Conservation (phyloP, 2,329 filamentous ascomycete species). For the Exophiala mesophila region DNA sequence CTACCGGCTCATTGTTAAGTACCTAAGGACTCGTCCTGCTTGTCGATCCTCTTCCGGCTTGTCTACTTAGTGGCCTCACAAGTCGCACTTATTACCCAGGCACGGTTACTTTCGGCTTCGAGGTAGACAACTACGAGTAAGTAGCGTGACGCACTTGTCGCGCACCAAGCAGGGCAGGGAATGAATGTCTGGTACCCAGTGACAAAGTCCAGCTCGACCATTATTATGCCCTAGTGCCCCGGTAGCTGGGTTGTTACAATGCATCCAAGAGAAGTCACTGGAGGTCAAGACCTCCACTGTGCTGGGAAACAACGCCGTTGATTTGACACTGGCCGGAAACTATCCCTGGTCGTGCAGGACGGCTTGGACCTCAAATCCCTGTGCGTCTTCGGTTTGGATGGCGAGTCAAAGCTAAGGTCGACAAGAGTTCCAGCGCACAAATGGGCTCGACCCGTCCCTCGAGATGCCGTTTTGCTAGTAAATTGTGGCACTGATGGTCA, state of each 20-base stretch:
- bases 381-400: background rate
- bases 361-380: background rate
- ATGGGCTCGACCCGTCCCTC: background rate
- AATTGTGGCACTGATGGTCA: background rate
- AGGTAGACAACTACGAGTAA: too few species aligned
- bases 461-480: background rate
- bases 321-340: background rate
- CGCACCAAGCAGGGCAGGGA: background rate
- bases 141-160: background rate
- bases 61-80: too few species aligned
- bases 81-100: too few species aligned
- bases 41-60: too few species aligned
- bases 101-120: too few species aligned
- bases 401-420: background rate
- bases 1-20: too few species aligned
- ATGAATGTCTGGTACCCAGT: background rate
- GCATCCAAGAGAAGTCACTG: background rate
- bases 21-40: too few species aligned
- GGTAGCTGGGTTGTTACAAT: background rate
- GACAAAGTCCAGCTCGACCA: background rate
- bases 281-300: background rate
- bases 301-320: background rate
- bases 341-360: background rate
- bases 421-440: background rate
- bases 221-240: background rate